Evolutionary conservation across 768 basidiomycete genomes (phyloP), one percentile per base, ranked within the genome.

Genomic region (Termitomyces eurrhizus): DNA sequence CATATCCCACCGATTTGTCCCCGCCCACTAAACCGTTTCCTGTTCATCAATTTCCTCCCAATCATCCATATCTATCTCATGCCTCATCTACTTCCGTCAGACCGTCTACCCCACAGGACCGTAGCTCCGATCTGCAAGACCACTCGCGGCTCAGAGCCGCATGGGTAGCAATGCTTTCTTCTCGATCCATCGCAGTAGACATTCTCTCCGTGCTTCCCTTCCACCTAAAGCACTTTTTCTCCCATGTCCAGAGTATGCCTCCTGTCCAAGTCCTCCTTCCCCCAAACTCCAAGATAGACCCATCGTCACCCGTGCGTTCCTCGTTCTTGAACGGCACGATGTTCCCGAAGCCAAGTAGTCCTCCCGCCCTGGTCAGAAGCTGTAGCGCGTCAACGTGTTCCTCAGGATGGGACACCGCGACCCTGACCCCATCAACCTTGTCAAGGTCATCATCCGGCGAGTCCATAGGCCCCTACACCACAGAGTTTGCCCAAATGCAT

Each of bases 101-200:
- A 62, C 70, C 62, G 13, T 52, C 61, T n/a, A 39, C 63, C 14
- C 71, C 37, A 13, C 29, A 41, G 46, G 52, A 68, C 58, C 61
- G 50, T 37, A 61, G 51, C 49, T 65, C 68, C 29, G 67, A 87
- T 66, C 83, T 83, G 18, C 82, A 83, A 63, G 86, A 90, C 66
- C 89, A 91, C 65, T 74, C 80, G 14, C 77, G 78, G 57, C 77
- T 91, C 45, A 81, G 82, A 69, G 73, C 75, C 4, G 83, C 87
- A 5, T 90, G 89, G 87, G 83, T 85, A 56, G 78, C 80, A 44
- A 88, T 90, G 87, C 78, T 90, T 33, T 69, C 79, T 48, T 75
- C 71, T 26, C 77, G 83, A 18, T 88, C 88, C 66, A 73, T 90
- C 37, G 73, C 83, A 0, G 69, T 80, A 8, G 80, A 80, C 21